Evolutionary conservation across 345 rosid genomes (phyloP), one percentile per base, ranked within the genome.

Genomic region (Cardiospermum halicacabum): DNA sequence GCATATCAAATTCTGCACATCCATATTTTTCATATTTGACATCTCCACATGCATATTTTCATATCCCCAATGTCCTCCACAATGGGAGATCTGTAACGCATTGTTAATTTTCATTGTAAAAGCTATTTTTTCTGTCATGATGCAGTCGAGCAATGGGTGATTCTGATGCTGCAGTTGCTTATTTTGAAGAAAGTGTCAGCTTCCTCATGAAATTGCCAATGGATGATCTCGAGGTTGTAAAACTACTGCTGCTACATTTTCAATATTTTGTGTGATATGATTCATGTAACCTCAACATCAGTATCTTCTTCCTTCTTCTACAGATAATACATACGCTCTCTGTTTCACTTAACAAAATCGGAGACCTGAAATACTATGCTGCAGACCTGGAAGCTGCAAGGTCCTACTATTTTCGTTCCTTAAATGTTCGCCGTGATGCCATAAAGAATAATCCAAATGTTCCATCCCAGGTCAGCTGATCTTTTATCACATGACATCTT

Each of bases 281-380:
- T n/a, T 56, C 8, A 8, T 19, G 2, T 45, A 24, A 12, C 24
- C 50, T 53, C 64, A 24, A 67, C 36, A 28, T 68, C 28, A 31
- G 3, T 5, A 51, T 30, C 25, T 63, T 64, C 24, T 64, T 58
- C 10, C 65, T 64, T 58, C 10, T 62, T 73, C 22, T 58, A 58
- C 90, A 91, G 97, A 78, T 89, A 30, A 81, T 82, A 22, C 97
- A 94, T 76, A 87, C 97, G 4, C 95, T 89, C 57, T 91, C 97
- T 69, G 97, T 94, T 69, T 94, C 97, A 34, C 95, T 89, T 65
- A 94, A 94, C 72, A 94, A 91, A 82, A 80, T 94, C 61, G 99
- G 99, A 40, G 99, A 94, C 77, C 86, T 94, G 37, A 91, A 94
- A 72, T 94, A 94, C 48, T 94, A 94, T 72, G 95, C 68, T 56